phyloP scores from a whole-genome alignment of 2,329 filamentous ascomycete species.

The Fusarium ramigenum region DNA sequence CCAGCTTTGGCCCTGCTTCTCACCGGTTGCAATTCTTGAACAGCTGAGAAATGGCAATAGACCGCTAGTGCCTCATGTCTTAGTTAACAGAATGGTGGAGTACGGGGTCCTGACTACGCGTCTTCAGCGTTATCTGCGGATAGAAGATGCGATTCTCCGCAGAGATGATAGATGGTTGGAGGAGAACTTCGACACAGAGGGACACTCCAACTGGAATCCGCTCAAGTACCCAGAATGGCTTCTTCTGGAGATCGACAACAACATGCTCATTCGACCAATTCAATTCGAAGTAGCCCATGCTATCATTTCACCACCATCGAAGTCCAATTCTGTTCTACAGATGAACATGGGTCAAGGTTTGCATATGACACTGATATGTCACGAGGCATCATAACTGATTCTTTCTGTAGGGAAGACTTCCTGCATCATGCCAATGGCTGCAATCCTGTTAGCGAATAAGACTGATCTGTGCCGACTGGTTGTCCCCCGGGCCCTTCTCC shows the following conservation, averaged over 20 bases:
- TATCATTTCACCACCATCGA: slow-evolving; percentile 63
- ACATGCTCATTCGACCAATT: slow-evolving; percentile 67
- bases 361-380: not conserved
- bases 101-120: slow-evolving; percentile 56
- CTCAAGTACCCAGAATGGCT: slow-evolving; percentile 67
- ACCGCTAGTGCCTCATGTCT: slow-evolving; percentile 40
- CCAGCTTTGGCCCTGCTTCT: slow-evolving; percentile 58
- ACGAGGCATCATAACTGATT: not conserved
- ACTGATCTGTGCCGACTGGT: slow-evolving; percentile 60
- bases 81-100: slow-evolving; percentile 53
- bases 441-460: slow-evolving; percentile 54
- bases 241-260: slow-evolving; percentile 71
- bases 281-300: slow-evolving; percentile 70
- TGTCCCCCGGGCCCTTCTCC: slow-evolving; percentile 64
- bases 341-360: slow-evolving; percentile 72
- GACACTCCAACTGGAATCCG: slow-evolving; percentile 66
- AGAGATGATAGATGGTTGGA: slow-evolving; percentile 40
- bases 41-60: slow-evolving; percentile 50
- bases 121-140: slow-evolving; percentile 56
- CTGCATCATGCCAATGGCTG: slow-evolving; percentile 63
- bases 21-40: slow-evolving; percentile 55
- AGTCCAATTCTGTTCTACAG: slow-evolving; percentile 67
- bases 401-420: slow-evolving; percentile 62
- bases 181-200: slow-evolving; percentile 58
- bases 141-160: slow-evolving; percentile 47